Conservation (phyloP, 371 early-diverging fungal genomes). For the Mortierella sp. region DNA sequence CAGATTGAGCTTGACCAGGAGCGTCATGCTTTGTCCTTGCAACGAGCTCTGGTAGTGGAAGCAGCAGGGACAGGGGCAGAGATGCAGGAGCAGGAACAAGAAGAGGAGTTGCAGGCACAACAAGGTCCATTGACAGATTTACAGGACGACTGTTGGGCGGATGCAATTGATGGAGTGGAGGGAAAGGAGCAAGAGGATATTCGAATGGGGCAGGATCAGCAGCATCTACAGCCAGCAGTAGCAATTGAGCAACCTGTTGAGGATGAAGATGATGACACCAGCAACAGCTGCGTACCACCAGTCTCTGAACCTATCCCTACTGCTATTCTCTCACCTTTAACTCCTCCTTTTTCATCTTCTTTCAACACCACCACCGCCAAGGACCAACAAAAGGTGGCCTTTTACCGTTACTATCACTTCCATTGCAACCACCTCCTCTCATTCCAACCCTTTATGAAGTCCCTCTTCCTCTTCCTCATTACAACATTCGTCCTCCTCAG, state of each 20-base stretch:
- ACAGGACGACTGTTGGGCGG: not conserved
- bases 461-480: not conserved
- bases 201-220: not conserved
- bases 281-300: not conserved
- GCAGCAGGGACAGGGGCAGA: not conserved
- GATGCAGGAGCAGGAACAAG: not conserved
- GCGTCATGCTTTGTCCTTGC: not conserved
- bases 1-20: not conserved
- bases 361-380: not conserved
- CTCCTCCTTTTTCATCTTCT: not conserved
- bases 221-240: not conserved
- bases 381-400: not conserved
- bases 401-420: not conserved
- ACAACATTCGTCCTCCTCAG: not conserved
- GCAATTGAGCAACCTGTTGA: not conserved
- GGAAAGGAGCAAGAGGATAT: not conserved
- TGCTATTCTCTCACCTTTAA: not conserved
- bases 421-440: not conserved
- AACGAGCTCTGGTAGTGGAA: not conserved
- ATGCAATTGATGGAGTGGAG: not conserved
- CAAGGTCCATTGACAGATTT: not conserved
- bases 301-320: not conserved
- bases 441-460: constrained; percentile 11
- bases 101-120: not conserved
- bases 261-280: not conserved